Evolutionary conservation across 78 protist genomes (phyloP).

Genomic region (Guillardia theta): DNA sequence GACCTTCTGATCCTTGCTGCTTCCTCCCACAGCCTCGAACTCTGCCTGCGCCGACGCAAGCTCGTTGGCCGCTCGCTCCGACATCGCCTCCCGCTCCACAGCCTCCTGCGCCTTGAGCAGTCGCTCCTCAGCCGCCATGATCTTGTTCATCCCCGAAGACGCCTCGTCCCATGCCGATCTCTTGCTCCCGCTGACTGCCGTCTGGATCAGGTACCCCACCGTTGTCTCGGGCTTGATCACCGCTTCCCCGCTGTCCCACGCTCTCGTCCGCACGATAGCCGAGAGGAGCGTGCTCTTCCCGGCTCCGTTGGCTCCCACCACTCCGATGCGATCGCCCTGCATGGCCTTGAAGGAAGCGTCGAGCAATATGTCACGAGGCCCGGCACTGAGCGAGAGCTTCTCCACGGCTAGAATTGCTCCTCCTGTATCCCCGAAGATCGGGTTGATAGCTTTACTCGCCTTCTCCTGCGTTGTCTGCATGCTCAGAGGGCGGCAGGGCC

Average conservation of each 20-base stretch:
- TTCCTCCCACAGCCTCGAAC: not conserved
- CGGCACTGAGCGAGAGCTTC: not conserved
- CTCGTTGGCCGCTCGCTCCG: no score
- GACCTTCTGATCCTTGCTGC: not conserved
- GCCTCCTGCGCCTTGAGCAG: no score
- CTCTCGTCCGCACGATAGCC: not conserved
- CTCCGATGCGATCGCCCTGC: not conserved
- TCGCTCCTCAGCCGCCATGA: not conserved
- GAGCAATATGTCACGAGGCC: not conserved
- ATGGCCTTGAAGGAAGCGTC: not conserved
- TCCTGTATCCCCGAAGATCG: not conserved
- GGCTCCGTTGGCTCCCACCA: conserved; percentile 94
- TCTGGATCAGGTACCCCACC: not conserved
- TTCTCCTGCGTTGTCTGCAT: no score
- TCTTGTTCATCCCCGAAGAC: not conserved
- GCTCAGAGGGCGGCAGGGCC: no score
- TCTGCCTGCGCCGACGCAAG: not conserved
- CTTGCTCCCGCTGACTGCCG: not conserved
- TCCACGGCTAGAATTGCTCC: not conserved
- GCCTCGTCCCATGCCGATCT: conserved; percentile 9
- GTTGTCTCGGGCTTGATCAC: not conserved
- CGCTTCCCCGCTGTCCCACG: not conserved
- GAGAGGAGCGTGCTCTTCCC: conserved; percentile 80
- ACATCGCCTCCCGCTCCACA: no score
- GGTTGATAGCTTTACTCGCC: no score